phyloP scores from a whole-genome alignment of 352 stramenopile species.

The Pythium chondricola region DNA sequence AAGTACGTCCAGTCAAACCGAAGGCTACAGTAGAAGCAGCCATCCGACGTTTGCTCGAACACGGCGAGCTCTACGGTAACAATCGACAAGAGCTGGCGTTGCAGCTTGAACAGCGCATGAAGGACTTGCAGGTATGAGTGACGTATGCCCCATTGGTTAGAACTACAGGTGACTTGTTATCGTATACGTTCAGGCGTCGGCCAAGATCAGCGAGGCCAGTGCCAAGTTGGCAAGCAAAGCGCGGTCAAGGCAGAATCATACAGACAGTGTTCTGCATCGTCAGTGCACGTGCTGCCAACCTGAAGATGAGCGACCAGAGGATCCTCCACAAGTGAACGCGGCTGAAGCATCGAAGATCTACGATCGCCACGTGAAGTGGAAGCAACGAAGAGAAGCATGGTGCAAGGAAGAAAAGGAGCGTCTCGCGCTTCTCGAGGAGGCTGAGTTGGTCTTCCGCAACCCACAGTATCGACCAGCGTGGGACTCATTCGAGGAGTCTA shows the following conservation, averaged over 20 bases:
- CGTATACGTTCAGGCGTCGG: slow-evolving; percentile 22
- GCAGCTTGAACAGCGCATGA: slow-evolving; percentile 24
- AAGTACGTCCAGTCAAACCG: neutral
- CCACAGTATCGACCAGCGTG: slow-evolving; percentile 40
- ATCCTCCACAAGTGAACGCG: slow-evolving; percentile 1
- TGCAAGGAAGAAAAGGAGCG: slow-evolving; percentile 24
- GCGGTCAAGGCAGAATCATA: slow-evolving; percentile 2
- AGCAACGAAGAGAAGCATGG: slow-evolving; percentile 34
- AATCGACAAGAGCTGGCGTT: slow-evolving; percentile 29
- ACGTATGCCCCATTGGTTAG: neutral
- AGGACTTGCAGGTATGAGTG: slow-evolving; percentile 29
- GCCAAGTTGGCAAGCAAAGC: slow-evolving; percentile 30
- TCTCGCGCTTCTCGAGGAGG: slow-evolving; percentile 26
- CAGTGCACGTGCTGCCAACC: slow-evolving; percentile 12
- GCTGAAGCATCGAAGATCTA: slow-evolving; percentile 42
- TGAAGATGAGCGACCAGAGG: slow-evolving; percentile 1
- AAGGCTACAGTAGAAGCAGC: slow-evolving; percentile 12
- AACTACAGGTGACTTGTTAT: neutral
- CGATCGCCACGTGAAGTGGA: slow-evolving; percentile 53
- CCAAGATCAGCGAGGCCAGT: slow-evolving; percentile 49
- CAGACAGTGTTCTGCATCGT: slow-evolving; percentile 1
- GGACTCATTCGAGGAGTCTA: slow-evolving; percentile 4
- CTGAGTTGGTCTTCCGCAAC: slow-evolving; percentile 56
- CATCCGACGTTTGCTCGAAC: slow-evolving; percentile 28
- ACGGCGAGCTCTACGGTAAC: slow-evolving; percentile 36